A percentile compares a stretch with the other conserved stretches of the same genome.
Conservation (phyloP, 805 yeast genomes). For the Candida coquimbonensis region DNA sequence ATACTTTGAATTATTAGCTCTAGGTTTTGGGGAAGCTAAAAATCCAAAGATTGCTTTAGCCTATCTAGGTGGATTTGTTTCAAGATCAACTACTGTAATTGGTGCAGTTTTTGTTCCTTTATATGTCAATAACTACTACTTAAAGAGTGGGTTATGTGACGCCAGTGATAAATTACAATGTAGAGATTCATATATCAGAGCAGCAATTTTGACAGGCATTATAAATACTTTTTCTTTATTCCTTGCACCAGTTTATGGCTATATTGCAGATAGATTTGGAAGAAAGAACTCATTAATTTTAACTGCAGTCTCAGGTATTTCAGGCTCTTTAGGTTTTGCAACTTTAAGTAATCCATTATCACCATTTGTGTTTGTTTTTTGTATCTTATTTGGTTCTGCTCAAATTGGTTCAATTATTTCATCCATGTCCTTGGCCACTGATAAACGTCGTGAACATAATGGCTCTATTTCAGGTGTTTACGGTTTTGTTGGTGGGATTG, state of each 20-base stretch:
- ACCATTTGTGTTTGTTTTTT: conserved; percentile 28
- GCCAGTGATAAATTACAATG: conserved; percentile 35
- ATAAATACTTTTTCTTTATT: conserved; percentile 50
- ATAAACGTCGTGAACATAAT: conserved; percentile 35
- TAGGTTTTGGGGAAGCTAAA: conserved; percentile 43
- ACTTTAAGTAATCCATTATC: conserved; percentile 29
- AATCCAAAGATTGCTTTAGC: conserved; percentile 47
- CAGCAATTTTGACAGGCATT: conserved; percentile 67
- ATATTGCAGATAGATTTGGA: conserved; percentile 41
- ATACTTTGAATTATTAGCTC: conserved; percentile 35
- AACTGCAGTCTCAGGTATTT: conserved; percentile 36
- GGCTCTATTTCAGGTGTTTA: conserved; percentile 69
- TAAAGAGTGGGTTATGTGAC: conserved; percentile 42
- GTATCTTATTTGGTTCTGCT: conserved; percentile 47
- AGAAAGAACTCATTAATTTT: conserved; percentile 30
- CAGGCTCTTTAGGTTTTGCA: conserved; percentile 35
- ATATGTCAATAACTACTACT: conserved; percentile 50
- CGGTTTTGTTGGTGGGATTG: conserved; percentile 62
- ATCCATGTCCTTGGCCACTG: conserved; percentile 56
- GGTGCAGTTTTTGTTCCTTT: conserved; percentile 58
- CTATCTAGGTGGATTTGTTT: conserved; percentile 53
- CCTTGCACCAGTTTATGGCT: conserved; percentile 59
- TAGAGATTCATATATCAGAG: conserved; percentile 54
- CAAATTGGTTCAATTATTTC: conserved; percentile 57
- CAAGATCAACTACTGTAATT: conserved; percentile 56